phyloP scores from a whole-genome alignment of 345 rosid species.

The Eutrema heterophyllum region DNA sequence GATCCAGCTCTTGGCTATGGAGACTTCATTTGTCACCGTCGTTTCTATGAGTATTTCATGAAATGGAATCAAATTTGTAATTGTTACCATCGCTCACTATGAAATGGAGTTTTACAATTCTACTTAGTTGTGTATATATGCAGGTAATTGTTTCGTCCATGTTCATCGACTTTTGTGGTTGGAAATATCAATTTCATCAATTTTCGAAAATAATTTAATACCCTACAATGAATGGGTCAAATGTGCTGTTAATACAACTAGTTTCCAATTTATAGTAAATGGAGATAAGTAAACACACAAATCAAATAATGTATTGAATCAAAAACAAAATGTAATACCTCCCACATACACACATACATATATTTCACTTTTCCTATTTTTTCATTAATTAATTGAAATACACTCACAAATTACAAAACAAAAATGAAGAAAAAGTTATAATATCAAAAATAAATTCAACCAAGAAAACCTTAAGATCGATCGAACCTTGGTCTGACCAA shows the following conservation, averaged over 20 bases:
- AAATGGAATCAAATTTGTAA: not conserved
- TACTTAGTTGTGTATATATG: not conserved
- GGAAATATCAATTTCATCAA: not conserved
- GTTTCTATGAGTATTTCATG: conserved; percentile 13
- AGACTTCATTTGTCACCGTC: conserved; percentile 24
- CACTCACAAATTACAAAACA: conserved; percentile 12
- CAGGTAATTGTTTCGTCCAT: not conserved
- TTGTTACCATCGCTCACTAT: conserved; percentile 4
- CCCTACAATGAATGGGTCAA: conserved; percentile 6
- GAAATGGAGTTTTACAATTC: not conserved
- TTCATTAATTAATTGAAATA: conserved; percentile 5
- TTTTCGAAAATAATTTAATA: not conserved
- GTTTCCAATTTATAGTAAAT: not conserved
- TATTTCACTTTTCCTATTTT: conserved; percentile 1
- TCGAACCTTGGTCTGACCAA: not conserved
- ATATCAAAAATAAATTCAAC: conserved; percentile 8
- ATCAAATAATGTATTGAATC: too few species aligned
- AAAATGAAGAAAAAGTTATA: not conserved
- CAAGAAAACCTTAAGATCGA: conserved; percentile 3
- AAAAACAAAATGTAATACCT: not conserved
- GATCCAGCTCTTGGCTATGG: conserved; percentile 20
- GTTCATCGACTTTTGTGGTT: conserved; percentile 6
- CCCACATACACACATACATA: not conserved
- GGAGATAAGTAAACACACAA: not conserved
- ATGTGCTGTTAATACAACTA: not conserved